Base-by-base conservation (phyloP, 441 rosid species). In the Erodium moschatum region DNA sequence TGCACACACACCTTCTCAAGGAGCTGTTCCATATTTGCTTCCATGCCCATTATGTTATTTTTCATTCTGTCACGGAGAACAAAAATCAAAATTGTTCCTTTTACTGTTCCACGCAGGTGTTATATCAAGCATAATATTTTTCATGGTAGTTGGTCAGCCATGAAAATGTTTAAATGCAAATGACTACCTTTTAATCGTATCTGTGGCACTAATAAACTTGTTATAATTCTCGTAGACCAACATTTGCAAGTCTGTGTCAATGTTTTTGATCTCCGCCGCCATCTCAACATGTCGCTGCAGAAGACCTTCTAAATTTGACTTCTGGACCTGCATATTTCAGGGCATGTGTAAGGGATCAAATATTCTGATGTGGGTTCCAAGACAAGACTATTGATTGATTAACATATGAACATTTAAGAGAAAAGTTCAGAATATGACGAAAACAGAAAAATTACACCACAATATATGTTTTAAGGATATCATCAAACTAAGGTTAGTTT, bases 201-300 rank as follows among this genome's bases (percentile, higher is more conserved):
- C 97, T 5, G 99, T 94, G 65, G 99, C 99, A 74, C 97, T 89
- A 75, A 91, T 89, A 76, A 94, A 94, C 85, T 94, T 88, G 76
- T 81, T 88, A 81, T 94, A 94, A 72, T 94, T 94, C 74, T 94
- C 97, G 73, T 91, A 94, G 8, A 91, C 97, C 46, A 94, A 68
- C 97, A 89, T 94, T 81, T 94, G 99, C 87, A 94, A 81, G 79
- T 94, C 99, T 21, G 99, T 91, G 65, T 94, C 27, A 4, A 94
- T 89, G 84, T 94, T 94, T 74, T 94, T 94, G 20, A 94, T 91
- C 87, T 94, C 97, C 0, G 97, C 94, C 12, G 97, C 99, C 99
- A 91, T 94, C 75, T 85, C 91, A 33, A 94, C 97, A 72, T 94
- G 99, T 76, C 84, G 85, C 75, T 87, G 92, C 71, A 91, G 75